Percentiles rank a stretch among this genome's conserved stretches.
These are phyloP conservation scores for Rhizopogon rudus DNA, from an alignment of 768 basidiomycete species.

Conservation along the genomic window DNA sequence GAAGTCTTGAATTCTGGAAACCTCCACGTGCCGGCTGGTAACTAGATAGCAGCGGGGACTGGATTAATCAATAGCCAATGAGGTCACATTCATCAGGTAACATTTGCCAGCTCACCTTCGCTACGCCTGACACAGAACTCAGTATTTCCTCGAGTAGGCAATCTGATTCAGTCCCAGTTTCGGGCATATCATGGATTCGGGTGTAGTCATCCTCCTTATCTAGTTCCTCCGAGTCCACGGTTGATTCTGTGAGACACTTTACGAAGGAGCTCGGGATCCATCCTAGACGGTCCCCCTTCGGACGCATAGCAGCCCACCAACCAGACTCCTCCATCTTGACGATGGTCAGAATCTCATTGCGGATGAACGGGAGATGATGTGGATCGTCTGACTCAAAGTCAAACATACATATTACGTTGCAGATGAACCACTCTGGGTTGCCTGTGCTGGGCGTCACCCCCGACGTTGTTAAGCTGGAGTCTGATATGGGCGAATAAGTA, in stretches of 20 bases:
- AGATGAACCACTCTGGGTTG: constrained; percentile 28
- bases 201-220: constrained; percentile 1
- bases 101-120: background rate
- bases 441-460: constrained; percentile 28
- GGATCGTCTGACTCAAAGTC: constrained; percentile 63
- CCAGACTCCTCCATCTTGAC: constrained; percentile 67
- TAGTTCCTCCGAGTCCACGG: background rate
- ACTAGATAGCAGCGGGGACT: background rate
- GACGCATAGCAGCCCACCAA: constrained; percentile 78
- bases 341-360: constrained; percentile 64
- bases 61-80: background rate
- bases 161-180: background rate
- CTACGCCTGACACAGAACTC: background rate
- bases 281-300: constrained; percentile 48
- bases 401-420: constrained; percentile 52
- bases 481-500: constrained; percentile 10
- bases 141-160: background rate
- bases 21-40: background rate
- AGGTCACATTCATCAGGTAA: background rate
- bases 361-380: constrained; percentile 56
- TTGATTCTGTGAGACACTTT: constrained; percentile 31
- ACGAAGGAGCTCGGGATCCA: constrained; percentile 80
- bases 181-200: constrained; percentile 29
- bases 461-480: constrained; percentile 3
- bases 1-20: background rate